Percentiles rank a stretch among this genome's conserved stretches.
These are phyloP conservation scores for Bipolaris gigantea DNA, from an alignment of 2,329 filamentous ascomycete genomes.

Conservation along the genomic window DNA sequence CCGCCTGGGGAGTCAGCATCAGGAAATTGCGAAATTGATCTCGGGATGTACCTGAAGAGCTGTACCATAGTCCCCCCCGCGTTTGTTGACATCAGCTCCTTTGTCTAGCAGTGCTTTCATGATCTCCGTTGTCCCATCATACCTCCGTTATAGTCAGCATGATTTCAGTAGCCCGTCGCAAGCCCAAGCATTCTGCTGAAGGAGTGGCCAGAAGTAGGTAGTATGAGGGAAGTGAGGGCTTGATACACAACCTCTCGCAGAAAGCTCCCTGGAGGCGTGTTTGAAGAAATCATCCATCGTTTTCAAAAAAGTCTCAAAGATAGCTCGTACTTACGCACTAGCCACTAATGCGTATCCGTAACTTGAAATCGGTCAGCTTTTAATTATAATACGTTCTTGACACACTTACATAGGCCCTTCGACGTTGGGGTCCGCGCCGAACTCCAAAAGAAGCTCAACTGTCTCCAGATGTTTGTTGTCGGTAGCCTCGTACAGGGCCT, in stretches of 20 bases:
- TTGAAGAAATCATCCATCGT: too few species aligned
- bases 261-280: too few species aligned
- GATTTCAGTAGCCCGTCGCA: neutral
- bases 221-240: too few species aligned
- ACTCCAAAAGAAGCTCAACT: constrained; percentile 23
- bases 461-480: constrained; percentile 26
- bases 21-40: neutral
- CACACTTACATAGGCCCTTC: constrained; percentile 22
- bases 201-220: neutral
- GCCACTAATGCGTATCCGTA: neutral
- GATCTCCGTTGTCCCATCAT: constrained; percentile 26
- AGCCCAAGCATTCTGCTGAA: neutral
- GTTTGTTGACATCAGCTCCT: constrained; percentile 27
- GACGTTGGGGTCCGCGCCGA: constrained; percentile 23
- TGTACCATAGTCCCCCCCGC: constrained; percentile 25
- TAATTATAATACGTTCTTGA: neutral
- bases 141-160: neutral
- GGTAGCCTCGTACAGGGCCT: constrained; percentile 23
- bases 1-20: neutral
- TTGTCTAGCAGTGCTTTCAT: constrained; percentile 21
- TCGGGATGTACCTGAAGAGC: constrained; percentile 15
- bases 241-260: too few species aligned
- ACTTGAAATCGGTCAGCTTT: neutral
- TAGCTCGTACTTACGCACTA: neutral
- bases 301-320: neutral